These are phyloP conservation scores for Pyrenophora seminiperda DNA, from an alignment of 2,329 filamentous ascomycete species.

Conservation along the genomic window DNA sequence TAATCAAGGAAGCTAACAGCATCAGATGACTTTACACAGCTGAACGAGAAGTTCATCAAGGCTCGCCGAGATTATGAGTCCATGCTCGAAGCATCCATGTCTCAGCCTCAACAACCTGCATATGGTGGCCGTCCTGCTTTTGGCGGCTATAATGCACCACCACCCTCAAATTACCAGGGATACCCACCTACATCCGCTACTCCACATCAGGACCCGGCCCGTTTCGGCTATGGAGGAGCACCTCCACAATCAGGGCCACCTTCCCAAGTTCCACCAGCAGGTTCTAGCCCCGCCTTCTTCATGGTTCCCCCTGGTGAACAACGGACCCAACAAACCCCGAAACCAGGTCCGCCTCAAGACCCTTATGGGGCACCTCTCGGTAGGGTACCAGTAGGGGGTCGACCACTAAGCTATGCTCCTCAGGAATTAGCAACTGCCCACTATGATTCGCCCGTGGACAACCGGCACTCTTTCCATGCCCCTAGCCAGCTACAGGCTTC, in stretches of 20 bases:
- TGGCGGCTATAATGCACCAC: conserved; percentile 42
- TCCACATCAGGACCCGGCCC: conserved; percentile 41
- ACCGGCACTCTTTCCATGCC: conserved; percentile 48
- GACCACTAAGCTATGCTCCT: conserved; percentile 49
- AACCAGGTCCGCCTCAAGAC: conserved; percentile 39
- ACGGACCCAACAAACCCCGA: conserved; percentile 38
- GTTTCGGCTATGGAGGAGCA: conserved; percentile 35
- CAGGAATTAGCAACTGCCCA: conserved; percentile 56
- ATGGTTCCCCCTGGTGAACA: conserved; percentile 44
- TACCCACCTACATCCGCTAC: conserved; percentile 43
- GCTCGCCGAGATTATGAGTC: conserved; percentile 95
- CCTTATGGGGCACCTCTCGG: conserved; percentile 49
- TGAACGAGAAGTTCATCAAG: conserved; percentile 99
- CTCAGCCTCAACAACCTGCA: conserved; percentile 80
- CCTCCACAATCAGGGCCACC: conserved; percentile 44
- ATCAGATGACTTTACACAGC: conserved; percentile 92
- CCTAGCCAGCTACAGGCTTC: conserved; percentile 34
- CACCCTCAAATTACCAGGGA: conserved; percentile 36
- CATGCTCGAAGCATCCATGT: conserved; percentile 95
- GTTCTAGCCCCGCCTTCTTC: conserved; percentile 47
- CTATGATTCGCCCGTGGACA: conserved; percentile 55
- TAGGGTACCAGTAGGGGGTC: conserved; percentile 36
- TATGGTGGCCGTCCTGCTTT: conserved; percentile 69
- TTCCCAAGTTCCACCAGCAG: conserved; percentile 48
- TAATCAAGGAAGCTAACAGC: conserved; percentile 13